A percentile compares a stretch with the other conserved stretches of the same genome.
Evolutionary conservation across 208 protist species (phyloP).

Genomic region (Trypanosoma conorhini): DNA sequence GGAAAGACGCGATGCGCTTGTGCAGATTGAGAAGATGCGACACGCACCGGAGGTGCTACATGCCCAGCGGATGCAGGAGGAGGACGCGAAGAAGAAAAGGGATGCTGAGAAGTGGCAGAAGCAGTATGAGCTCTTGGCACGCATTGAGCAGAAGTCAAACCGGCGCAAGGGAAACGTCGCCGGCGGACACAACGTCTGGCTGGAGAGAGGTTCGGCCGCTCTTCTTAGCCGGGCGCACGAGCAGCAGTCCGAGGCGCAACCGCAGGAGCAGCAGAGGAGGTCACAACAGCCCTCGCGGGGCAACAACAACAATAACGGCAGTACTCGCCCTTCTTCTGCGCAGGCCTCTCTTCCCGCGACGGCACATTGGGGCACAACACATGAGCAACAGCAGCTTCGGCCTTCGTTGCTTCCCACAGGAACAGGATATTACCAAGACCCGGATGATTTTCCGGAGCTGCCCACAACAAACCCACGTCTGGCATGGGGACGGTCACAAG

Average conservation of each 20-base stretch:
- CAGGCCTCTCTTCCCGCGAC: neutral
- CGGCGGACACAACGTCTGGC: slow-evolving; percentile 48
- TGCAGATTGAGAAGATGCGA: slow-evolving; percentile 75
- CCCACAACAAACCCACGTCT: slow-evolving; percentile 22
- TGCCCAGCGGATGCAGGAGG: slow-evolving; percentile 39
- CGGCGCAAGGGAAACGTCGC: slow-evolving; percentile 29
- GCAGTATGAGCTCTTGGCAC: neutral
- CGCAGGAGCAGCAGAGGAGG: slow-evolving; percentile 7
- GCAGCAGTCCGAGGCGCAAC: neutral
- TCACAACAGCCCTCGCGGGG: neutral
- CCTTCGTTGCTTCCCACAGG: slow-evolving; percentile 10
- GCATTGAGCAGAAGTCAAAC: slow-evolving; percentile 8
- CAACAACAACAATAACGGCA: slow-evolving; percentile 5
- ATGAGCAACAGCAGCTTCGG: slow-evolving; percentile 1
- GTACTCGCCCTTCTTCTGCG: neutral
- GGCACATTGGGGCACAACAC: slow-evolving; percentile 1
- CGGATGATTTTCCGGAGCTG: slow-evolving; percentile 52
- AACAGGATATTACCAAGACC: slow-evolving; percentile 26
- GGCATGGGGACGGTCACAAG: slow-evolving; percentile 20
- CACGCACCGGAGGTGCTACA: slow-evolving; percentile 72
- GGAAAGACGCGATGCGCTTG: slow-evolving; percentile 42
- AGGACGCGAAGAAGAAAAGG: slow-evolving; percentile 40
- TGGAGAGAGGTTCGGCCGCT: slow-evolving; percentile 23
- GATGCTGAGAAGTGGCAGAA: slow-evolving; percentile 34
- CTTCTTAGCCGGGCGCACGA: slow-evolving; percentile 2